Evolutionary conservation across 208 protist species (phyloP).

Genomic region (Leishmania arabica): DNA sequence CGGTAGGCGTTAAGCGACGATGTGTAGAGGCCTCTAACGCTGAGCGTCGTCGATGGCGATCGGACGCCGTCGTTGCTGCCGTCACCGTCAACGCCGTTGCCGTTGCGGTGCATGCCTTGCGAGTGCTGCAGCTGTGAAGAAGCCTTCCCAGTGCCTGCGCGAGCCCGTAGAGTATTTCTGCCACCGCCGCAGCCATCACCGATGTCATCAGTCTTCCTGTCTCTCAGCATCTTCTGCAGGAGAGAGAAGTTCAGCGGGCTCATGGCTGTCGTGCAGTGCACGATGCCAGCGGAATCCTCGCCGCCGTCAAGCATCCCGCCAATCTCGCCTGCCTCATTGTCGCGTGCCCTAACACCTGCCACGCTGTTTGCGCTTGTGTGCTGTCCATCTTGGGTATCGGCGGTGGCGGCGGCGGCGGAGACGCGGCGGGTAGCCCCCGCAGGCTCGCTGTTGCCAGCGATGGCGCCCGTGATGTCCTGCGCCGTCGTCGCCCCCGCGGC

Average conservation of each 20-base stretch:
- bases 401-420: neutral
- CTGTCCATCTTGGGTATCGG: neutral
- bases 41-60: conserved; percentile 6
- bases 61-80: neutral
- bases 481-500: neutral
- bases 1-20: conserved; percentile 27
- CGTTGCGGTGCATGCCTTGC: neutral
- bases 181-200: neutral
- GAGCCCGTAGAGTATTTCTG: neutral
- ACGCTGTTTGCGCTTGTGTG: neutral
- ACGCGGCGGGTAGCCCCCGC: neutral
- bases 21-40: conserved; percentile 29
- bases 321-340: neutral
- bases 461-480: neutral
- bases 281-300: neutral
- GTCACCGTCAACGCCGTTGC: neutral
- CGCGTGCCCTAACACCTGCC: neutral
- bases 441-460: conserved; percentile 1
- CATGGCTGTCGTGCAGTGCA: neutral
- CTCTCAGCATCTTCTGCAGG: neutral
- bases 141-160: neutral
- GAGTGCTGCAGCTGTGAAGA: neutral
- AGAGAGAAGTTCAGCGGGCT: neutral
- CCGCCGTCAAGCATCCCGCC: neutral
- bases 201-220: neutral